Evolutionary conservation across 192 early-diverging fungal species (phyloP).

Genomic region (Umbelopsis isabellina): DNA sequence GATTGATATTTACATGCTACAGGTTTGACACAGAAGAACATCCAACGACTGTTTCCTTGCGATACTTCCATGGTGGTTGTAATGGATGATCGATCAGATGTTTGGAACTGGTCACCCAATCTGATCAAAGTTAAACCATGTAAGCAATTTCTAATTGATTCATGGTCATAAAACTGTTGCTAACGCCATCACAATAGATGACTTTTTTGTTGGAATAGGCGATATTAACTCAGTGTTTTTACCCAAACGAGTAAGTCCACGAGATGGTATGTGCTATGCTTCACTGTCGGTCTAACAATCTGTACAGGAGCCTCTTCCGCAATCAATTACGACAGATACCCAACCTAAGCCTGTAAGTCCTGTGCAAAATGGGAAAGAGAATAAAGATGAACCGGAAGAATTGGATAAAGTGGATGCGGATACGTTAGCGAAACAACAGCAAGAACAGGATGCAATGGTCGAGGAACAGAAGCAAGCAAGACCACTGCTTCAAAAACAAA

Average conservation of each 20-base stretch:
- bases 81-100: conserved; percentile 94
- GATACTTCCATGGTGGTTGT: conserved; percentile 96
- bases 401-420: conserved; percentile 6
- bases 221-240: conserved; percentile 90
- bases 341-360: neutral
- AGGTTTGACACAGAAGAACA: conserved; percentile 78
- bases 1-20: neutral
- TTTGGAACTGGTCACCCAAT: conserved; percentile 92
- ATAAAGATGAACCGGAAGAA: neutral
- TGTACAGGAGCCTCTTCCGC: neutral
- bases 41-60: conserved; percentile 88
- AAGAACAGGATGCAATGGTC: conserved; percentile 27
- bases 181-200: conserved; percentile 56
- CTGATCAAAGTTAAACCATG: conserved; percentile 88
- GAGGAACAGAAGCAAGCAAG: conserved; percentile 2
- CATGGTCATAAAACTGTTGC: neutral
- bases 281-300: neutral
- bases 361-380: neutral
- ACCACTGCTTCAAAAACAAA: conserved; percentile 24
- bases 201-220: conserved; percentile 92
- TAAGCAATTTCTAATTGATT: conserved; percentile 46
- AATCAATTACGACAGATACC: neutral
- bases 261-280: neutral
- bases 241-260: conserved; percentile 46
- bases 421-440: conserved; percentile 24